Conservation (phyloP, 352 stramenopile species). For the Globisporangium viniferum region DNA sequence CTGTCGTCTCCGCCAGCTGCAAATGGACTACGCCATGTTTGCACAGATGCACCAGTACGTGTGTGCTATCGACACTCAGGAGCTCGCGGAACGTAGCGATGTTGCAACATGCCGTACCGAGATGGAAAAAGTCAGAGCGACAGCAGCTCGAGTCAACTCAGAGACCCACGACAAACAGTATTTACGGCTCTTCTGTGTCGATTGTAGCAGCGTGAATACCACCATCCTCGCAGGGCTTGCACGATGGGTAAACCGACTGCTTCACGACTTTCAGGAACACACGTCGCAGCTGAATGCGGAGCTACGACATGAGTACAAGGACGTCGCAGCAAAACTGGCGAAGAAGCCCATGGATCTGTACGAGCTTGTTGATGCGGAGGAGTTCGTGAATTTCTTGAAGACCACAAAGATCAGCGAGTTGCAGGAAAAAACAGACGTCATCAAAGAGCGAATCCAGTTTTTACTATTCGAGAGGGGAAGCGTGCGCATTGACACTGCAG, state of each 20-base stretch:
- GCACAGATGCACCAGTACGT: constrained; percentile 31
- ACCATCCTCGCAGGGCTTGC: constrained; percentile 35
- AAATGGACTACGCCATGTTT: constrained; percentile 40
- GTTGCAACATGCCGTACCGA: constrained; percentile 20
- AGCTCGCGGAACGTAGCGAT: constrained; percentile 16
- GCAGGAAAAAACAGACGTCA: constrained; percentile 33
- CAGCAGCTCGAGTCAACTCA: constrained; percentile 13
- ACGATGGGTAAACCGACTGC: constrained; percentile 36
- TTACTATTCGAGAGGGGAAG: constrained; percentile 57
- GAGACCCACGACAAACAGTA: constrained; percentile 15
- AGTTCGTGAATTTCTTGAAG: constrained; percentile 52
- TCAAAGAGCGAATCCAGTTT: constrained; percentile 65
- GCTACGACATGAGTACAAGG: constrained; percentile 72
- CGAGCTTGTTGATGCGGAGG: constrained; percentile 66
- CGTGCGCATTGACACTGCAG: constrained; percentile 25
- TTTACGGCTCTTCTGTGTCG: constrained; percentile 37
- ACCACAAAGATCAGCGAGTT: constrained; percentile 38
- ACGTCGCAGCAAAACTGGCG: constrained; percentile 52
- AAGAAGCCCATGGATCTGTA: constrained; percentile 71
- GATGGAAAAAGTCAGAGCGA: constrained; percentile 20
- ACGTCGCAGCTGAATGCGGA: constrained; percentile 47
- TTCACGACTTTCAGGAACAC: constrained; percentile 48
- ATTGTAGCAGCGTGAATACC: constrained; percentile 47
- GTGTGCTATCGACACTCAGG: constrained; percentile 15
- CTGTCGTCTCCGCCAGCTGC: constrained; percentile 30